phyloP scores from a whole-genome alignment of 768 basidiomycete genomes.

The Lactifluus hygrophoroides region DNA sequence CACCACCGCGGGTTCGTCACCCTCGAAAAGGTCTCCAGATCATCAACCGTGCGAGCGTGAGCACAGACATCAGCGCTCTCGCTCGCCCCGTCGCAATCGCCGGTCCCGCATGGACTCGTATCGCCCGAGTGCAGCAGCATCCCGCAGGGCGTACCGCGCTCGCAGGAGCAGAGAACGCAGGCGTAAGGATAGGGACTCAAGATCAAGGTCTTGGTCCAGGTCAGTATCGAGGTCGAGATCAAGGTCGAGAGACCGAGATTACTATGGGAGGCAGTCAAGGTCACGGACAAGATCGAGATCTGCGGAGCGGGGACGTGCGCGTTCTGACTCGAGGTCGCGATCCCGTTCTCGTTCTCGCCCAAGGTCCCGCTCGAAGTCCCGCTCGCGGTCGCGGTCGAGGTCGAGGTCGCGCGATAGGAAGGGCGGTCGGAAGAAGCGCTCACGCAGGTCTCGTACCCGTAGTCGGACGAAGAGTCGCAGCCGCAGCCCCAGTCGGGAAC shows the following conservation, averaged over 20 bases:
- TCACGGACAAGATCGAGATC: slow-evolving; percentile 17
- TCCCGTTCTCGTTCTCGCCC: slow-evolving; percentile 29
- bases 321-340: slow-evolving; percentile 15
- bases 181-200: slow-evolving; percentile 4
- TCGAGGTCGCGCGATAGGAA: slow-evolving; percentile 21
- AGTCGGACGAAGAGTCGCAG: slow-evolving; percentile 36
- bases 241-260: slow-evolving; percentile 31
- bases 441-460: slow-evolving; percentile 26
- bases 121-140: slow-evolving; percentile 14
- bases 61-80: slow-evolving; percentile 9
- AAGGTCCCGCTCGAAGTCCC: slow-evolving; percentile 19
- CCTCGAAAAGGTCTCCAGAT: slow-evolving; percentile 9
- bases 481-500: slow-evolving; percentile 22
- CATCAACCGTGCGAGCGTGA: slow-evolving; percentile 6
- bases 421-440: slow-evolving; percentile 37
- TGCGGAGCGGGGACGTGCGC: slow-evolving; percentile 6
- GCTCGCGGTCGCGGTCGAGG: slow-evolving; percentile 10
- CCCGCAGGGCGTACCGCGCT: slow-evolving; percentile 12
- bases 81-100: slow-evolving; percentile 13
- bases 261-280: slow-evolving; percentile 15
- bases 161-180: slow-evolving; percentile 13
- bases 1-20: background rate
- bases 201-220: slow-evolving; percentile 13
- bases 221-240: slow-evolving; percentile 18
- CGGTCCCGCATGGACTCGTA: slow-evolving; percentile 18